Evolutionary conservation across 257 asterid species (phyloP).

Genomic region (Jacaranda copaia): DNA sequence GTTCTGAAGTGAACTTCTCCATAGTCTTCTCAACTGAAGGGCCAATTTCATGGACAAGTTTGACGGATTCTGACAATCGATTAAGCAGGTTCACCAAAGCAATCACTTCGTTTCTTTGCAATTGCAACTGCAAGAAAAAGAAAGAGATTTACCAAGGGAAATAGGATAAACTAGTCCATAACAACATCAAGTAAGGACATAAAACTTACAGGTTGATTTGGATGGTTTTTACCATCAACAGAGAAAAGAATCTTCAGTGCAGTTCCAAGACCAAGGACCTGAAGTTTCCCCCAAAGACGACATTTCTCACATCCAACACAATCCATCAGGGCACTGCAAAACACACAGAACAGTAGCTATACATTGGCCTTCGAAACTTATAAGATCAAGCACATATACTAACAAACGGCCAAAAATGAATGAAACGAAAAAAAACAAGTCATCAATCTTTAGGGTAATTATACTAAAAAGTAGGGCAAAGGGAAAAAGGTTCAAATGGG

Average conservation of each 20-base stretch:
- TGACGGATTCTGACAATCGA: slow-evolving; percentile 87
- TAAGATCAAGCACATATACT: slow-evolving; percentile 12
- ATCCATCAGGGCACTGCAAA: slow-evolving; percentile 84
- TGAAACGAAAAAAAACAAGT: background rate
- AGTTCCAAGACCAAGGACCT: slow-evolving; percentile 96
- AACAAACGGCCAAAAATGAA: background rate
- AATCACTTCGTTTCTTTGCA: slow-evolving; percentile 94
- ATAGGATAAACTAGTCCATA: background rate
- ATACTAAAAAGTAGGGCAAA: no score
- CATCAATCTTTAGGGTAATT: no score
- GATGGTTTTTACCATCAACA: slow-evolving; percentile 61
- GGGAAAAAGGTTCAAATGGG: background rate
- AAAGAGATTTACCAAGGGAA: slow-evolving; percentile 4
- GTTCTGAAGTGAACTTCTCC: slow-evolving; percentile 55
- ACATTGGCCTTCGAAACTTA: slow-evolving; percentile 9
- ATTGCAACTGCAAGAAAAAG: slow-evolving; percentile 61
- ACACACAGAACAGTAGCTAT: slow-evolving; percentile 31
- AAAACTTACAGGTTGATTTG: slow-evolving; percentile 66
- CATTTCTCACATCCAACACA: slow-evolving; percentile 98
- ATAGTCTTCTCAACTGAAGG: slow-evolving; percentile 62
- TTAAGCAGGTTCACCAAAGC: slow-evolving; percentile 85
- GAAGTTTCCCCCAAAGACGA: slow-evolving; percentile 97
- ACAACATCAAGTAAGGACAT: slow-evolving; percentile 21
- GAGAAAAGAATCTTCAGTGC: slow-evolving; percentile 92
- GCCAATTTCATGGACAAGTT: slow-evolving; percentile 71